A percentile compares a stretch with the other conserved stretches of the same genome.
These are phyloP conservation scores for Pseudogymnoascus sp. DNA, from an alignment of 2,329 filamentous ascomycete species.

Conservation along the genomic window DNA sequence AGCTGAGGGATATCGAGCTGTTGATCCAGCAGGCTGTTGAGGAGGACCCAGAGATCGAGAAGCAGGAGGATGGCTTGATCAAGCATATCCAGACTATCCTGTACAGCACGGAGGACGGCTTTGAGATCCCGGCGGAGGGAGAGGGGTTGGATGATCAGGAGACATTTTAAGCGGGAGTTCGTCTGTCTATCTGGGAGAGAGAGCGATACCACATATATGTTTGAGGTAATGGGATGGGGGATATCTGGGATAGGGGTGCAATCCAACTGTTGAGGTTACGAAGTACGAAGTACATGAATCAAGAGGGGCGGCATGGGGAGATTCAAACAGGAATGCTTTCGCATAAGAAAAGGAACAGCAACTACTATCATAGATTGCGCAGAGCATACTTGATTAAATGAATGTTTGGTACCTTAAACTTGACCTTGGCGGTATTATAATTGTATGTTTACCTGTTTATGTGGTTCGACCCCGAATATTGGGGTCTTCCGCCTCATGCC, in stretches of 20 bases:
- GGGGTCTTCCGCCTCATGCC: not conserved
- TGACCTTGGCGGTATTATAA: not conserved
- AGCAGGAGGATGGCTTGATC: slow-evolving; percentile 83
- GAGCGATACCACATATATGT: not conserved
- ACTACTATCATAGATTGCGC: slow-evolving; percentile 1
- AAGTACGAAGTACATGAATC: slow-evolving; percentile 2
- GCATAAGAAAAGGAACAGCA: not conserved
- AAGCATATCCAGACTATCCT: slow-evolving; percentile 96
- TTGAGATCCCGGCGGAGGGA: slow-evolving; percentile 75
- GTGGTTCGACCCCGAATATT: not conserved
- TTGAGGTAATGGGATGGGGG: not conserved
- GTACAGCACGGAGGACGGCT: slow-evolving; percentile 91
- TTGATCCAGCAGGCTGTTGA: slow-evolving; percentile 90
- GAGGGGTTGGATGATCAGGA: slow-evolving; percentile 67
- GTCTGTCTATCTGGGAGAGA: not conserved
- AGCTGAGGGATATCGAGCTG: slow-evolving; percentile 92
- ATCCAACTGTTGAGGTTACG: not conserved
- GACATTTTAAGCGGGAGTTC: slow-evolving; percentile 50
- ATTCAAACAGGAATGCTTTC: not conserved
- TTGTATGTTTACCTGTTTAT: not conserved
- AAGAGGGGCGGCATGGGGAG: not conserved
- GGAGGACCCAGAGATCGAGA: slow-evolving; percentile 84
- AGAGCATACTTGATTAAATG: slow-evolving; percentile 4
- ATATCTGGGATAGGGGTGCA: not conserved
- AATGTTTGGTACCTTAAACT: not conserved